A percentile compares a stretch with the other conserved stretches of the same genome.
Evolutionary conservation across 2,329 filamentous ascomycete genomes (phyloP).

Genomic region (Fusarium pseudonygamai): DNA sequence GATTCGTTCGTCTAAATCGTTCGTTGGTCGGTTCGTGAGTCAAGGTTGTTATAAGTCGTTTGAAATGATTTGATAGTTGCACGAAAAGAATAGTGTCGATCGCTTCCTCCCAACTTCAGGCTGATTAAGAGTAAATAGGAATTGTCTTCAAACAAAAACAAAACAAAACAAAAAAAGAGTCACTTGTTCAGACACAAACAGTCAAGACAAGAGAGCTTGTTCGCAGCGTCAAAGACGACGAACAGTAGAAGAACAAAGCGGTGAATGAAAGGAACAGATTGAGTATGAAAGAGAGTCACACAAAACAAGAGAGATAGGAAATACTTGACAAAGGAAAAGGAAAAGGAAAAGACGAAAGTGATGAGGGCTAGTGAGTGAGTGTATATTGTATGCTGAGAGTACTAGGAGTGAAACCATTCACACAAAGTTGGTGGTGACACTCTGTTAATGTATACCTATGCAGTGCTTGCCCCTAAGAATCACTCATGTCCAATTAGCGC

Average conservation of each 20-base stretch:
- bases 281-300: constrained; percentile 21
- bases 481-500: constrained; percentile 25
- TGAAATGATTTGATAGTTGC: constrained; percentile 2
- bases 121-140: constrained; percentile 25
- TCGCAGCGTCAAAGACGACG: constrained; percentile 17
- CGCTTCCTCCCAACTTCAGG: constrained; percentile 4
- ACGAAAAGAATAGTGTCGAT: constrained; percentile 3
- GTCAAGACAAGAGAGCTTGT: constrained; percentile 18
- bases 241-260: constrained; percentile 25
- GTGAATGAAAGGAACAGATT: constrained; percentile 21
- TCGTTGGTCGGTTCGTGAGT: constrained; percentile 25
- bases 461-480: constrained; percentile 1
- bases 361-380: constrained; percentile 1
- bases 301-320: constrained; percentile 22
- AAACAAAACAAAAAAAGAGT: neutral
- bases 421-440: constrained; percentile 9
- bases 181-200: constrained; percentile 30
- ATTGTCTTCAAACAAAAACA: constrained; percentile 11
- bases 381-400: constrained; percentile 9
- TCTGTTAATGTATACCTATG: constrained; percentile 24
- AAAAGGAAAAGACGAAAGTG: constrained; percentile 1
- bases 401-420: constrained; percentile 14
- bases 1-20: constrained; percentile 13
- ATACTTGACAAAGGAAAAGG: constrained; percentile 20
- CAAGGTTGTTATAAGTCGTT: constrained; percentile 17